Evolutionary conservation across 768 basidiomycete species (phyloP), one percentile per base, ranked within the genome.

Genomic region (Zangia roseola): DNA sequence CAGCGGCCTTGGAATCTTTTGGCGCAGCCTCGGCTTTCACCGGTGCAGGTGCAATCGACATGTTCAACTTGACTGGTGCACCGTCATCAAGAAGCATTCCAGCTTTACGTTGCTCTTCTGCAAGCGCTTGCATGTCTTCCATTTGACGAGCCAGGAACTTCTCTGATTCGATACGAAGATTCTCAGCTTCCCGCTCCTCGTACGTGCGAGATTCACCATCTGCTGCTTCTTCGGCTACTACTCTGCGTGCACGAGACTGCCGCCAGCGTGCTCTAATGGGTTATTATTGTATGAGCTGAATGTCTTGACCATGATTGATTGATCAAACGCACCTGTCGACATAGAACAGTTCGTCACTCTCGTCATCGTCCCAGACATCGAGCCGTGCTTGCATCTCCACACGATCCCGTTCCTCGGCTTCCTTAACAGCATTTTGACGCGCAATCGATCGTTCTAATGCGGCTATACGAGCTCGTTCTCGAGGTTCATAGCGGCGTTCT

Each of bases 61-160:
- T 88, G 56, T 85, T 87, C 45, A 97, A 76, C 60, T 86, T 84
- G 59, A 97, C 88, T 6, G 93, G 91, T 16, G 89, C 90, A 24
- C 91, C 91, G 55, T 97, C 94, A 54, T 95, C 94, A 26, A 94
- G 77, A 14, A 97, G 71, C 70, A 95, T 77, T 25, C 94, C 94
- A 7, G 90, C 91, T 61, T 91, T 89, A 54, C 91, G 84, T 60
- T 97, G 92, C 61, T 94, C 88, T 43, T 90, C 89, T 12, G 89
- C 90, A 24, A 95, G 73, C 2, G 90, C 86, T 56, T 93, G 91
- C 84, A 95, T 88, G 67, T 97, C 94, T 54, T 91, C 91, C 91
- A 95, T 93, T 62, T 97, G 94, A 46, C 84, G 79, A 30, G 91
- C 90, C 51, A 97, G 76, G 78, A 98, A 97, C 54, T 84, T 88